Evolutionary conservation across 495 filamentous ascomycete genomes (phyloP).

Genomic region (Aspergillus saccharolyticus): DNA sequence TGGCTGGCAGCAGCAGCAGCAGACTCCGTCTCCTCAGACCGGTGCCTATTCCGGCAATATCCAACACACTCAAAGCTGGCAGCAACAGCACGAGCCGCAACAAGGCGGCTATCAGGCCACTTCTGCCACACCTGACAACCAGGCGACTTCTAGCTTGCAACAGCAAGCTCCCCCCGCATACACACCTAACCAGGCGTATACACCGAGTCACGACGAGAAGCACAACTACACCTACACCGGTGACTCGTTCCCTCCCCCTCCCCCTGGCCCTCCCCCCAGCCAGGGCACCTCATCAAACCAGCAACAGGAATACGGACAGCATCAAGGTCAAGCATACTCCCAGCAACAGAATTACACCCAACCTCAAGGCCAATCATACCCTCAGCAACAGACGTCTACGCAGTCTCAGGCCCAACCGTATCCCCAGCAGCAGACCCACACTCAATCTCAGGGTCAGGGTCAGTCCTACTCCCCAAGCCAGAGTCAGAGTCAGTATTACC

Average conservation of each 20-base stretch:
- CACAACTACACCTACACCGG: slow-evolving; percentile 33
- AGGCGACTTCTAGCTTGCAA: background rate
- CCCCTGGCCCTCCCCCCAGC: slow-evolving; percentile 27
- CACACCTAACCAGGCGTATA: background rate
- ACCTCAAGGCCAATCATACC: background rate
- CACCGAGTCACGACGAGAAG: slow-evolving; percentile 4
- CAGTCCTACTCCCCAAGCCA: slow-evolving; percentile 13
- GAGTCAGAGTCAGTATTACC: slow-evolving; percentile 37
- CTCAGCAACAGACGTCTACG: background rate
- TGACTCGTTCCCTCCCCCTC: slow-evolving; percentile 43
- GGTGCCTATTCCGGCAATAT: slow-evolving; percentile 5
- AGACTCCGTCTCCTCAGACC: slow-evolving; percentile 10
- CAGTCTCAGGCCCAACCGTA: background rate
- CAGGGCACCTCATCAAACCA: slow-evolving; percentile 17
- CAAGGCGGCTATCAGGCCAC: background rate
- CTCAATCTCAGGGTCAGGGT: slow-evolving; percentile 11
- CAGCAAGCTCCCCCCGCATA: background rate
- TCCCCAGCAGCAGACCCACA: background rate
- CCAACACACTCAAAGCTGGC: slow-evolving; percentile 8
- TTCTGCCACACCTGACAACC: background rate
- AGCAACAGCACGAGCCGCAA: slow-evolving; percentile 11
- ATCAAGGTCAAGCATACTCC: slow-evolving; percentile 8
- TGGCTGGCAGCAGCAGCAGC: slow-evolving; percentile 6
- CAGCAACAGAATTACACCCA: slow-evolving; percentile 2
- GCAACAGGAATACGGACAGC: slow-evolving; percentile 1